Conservation (phyloP, 345 rosid species). For the Salix viminalis region DNA sequence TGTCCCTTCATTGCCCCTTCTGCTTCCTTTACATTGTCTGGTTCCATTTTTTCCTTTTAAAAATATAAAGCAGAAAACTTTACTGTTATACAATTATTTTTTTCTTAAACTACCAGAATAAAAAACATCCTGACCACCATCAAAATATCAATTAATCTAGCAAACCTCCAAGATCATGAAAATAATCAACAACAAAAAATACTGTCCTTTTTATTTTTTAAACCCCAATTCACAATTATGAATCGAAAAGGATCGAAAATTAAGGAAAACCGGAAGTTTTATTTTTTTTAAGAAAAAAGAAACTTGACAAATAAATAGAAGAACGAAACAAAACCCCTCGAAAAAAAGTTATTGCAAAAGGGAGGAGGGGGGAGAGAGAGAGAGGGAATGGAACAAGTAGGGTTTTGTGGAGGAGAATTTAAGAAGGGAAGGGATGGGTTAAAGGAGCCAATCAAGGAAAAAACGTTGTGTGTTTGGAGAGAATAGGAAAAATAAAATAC, state of each 20-base stretch:
- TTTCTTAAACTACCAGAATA: background rate
- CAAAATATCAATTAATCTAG: background rate
- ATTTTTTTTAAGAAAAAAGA: background rate
- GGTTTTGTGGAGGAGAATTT: constrained; percentile 3
- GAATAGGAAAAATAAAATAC: background rate
- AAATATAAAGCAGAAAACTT: background rate
- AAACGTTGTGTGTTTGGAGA: background rate
- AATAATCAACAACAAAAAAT: background rate
- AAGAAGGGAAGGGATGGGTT: background rate
- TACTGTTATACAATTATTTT: background rate
- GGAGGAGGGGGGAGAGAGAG: background rate
- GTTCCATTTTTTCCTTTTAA: constrained; percentile 5
- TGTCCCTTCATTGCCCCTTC: constrained; percentile 1
- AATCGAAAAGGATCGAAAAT: background rate
- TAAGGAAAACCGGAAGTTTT: background rate
- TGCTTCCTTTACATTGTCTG: constrained; percentile 13
- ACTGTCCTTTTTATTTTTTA: background rate
- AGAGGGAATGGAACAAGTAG: background rate
- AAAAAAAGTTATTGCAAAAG: background rate
- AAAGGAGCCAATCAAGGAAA: background rate
- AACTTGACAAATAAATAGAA: background rate
- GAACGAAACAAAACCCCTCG: background rate
- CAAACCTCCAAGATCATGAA: background rate
- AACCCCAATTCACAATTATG: background rate
- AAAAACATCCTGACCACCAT: background rate